Base-by-base conservation (phyloP, 1,139 yeast species). In the Pichia sp. region DNA sequence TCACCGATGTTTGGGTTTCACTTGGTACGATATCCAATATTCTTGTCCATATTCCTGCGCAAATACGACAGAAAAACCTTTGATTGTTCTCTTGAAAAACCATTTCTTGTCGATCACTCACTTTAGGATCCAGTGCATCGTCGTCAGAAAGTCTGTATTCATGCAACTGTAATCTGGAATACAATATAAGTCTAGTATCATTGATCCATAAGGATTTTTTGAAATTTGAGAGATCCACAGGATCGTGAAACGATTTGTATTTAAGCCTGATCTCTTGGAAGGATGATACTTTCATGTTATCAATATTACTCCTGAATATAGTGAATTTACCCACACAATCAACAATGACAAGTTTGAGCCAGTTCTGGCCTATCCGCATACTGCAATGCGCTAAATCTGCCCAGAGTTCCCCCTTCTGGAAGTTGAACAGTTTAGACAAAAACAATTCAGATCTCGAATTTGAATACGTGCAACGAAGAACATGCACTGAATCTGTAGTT, bases 1-100 rank as follows among this genome's bases (percentile, higher is more conserved):
- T 51, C 4, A 52, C 44, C 10, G 51, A 54, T 13, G 30, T 35
- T 16, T 47, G 48, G 2, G 51, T 44, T n/a, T 60, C 45, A 27
- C 59, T 45, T 21, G 30, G 36, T 5, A 45, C 46, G 28, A 69
- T 54, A 44, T 77, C 86, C 33, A 69, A 58, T 3, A 78, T 52
- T 19, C 59, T 57, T 0, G 85, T 71, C 82, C 84, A 79, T 1
- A 68, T 62, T 23, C 69, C 69, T 1, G 82, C 72, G 5, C 75
- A 63, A 1, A 77, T 58, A 45, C 61, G 38, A 54, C 69, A 59
- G 26, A 51, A 22, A 44, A 59, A 46, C 42, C 53, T 47, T 32
- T 52, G 47, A 6, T 47, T 49, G 3, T 37, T 33, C 4, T n/a
- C n/a, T 2, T 28, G n/a, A n/a, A n/a, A n/a, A n/a, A n/a, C n/a